Evolutionary conservation across 2,329 filamentous ascomycete species (phyloP), one percentile per base, ranked within the genome.

Genomic region (Penicillium sp.): DNA sequence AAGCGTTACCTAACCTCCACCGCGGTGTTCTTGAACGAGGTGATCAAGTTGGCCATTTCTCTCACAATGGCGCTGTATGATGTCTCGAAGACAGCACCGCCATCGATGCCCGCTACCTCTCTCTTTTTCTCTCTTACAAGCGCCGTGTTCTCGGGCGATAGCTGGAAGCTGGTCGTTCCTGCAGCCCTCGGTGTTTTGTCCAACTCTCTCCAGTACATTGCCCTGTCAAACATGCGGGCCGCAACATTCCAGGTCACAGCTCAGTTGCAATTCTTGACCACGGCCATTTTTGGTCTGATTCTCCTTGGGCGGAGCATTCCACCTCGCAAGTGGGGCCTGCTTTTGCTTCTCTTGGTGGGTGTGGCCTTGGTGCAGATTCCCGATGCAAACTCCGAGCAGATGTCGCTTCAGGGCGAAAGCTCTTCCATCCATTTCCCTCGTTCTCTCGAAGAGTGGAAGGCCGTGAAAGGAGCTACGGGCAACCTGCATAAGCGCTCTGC

Each of bases 1-100:
- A 87, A 90, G 60, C 84, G 90, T 62, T 97, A 96, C 68, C 87
- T 93, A 56, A 84, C 91, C 26, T 96, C 90, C 28, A 97, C 93
- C 7, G 90, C 91, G 29, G 87, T 98, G 39, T 87, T 97, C 63
- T 76, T 97, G 48, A 93, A 90, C 65, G 93, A 98, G 69, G 78
- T 95, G 32, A 78, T 96, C 56, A 97, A 97, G 68, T 78, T 97
- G 21, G 79, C 83, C 25, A 81, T 97, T 39, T 94, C 87, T 54
- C 73, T 96, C 28, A 88, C 86, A 4, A 84, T 96, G 63, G 86
- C 88, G 31, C 77, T 96, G 34, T 88, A 94, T 72, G 90, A 96
- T 54, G 83, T 88, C 37, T 91, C 89, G 13, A 77, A 80, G 54
- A 85, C 80, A 7, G 75, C 88, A 7, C 84, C 88, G 4, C 81